A percentile compares a stretch with the other conserved stretches of the same genome.
phyloP scores from a whole-genome alignment of 257 asterid genomes.

The Gentiana dahurica region DNA sequence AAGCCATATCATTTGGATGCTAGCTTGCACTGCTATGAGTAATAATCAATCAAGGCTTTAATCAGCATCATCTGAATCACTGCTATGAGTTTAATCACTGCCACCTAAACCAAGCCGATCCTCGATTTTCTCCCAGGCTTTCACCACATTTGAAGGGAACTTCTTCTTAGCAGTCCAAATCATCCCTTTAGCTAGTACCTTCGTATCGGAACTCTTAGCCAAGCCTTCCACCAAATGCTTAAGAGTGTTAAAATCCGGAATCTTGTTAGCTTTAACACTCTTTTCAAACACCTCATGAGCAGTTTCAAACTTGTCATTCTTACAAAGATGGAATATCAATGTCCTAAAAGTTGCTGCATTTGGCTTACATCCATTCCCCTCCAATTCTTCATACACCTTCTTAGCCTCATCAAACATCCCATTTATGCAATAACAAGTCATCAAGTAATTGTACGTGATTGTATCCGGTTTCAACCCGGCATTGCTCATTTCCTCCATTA shows the following conservation, averaged over 20 bases:
- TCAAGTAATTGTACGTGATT: constrained; percentile 55
- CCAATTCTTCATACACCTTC: constrained; percentile 47
- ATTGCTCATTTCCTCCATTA: constrained; percentile 60
- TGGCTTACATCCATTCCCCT: constrained; percentile 40
- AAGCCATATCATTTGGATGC: too few relatives aligned
- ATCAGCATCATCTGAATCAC: constrained; percentile 13
- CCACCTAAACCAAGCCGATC: constrained; percentile 43
- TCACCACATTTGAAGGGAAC: constrained; percentile 51
- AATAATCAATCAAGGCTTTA: too few relatives aligned
- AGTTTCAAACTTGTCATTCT: constrained; percentile 39
- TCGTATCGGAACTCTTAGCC: constrained; percentile 28
- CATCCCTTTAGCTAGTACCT: constrained; percentile 43
- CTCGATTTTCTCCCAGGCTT: constrained; percentile 52
- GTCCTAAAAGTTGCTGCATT: constrained; percentile 63
- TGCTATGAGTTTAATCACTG: background rate
- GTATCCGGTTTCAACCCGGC: constrained; percentile 49
- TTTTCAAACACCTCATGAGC: constrained; percentile 52
- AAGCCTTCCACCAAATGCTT: constrained; percentile 59
- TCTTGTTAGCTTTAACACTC: constrained; percentile 55
- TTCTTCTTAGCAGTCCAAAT: constrained; percentile 48
- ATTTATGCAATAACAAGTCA: constrained; percentile 48
- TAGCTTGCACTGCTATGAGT: too few relatives aligned
- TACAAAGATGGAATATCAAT: constrained; percentile 45
- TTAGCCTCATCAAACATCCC: constrained; percentile 64
- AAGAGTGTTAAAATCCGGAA: constrained; percentile 63